Percentiles rank a stretch among this genome's conserved stretches.
Conservation (phyloP, 305 asterid genomes). For the Fraxinus paxiana region DNA sequence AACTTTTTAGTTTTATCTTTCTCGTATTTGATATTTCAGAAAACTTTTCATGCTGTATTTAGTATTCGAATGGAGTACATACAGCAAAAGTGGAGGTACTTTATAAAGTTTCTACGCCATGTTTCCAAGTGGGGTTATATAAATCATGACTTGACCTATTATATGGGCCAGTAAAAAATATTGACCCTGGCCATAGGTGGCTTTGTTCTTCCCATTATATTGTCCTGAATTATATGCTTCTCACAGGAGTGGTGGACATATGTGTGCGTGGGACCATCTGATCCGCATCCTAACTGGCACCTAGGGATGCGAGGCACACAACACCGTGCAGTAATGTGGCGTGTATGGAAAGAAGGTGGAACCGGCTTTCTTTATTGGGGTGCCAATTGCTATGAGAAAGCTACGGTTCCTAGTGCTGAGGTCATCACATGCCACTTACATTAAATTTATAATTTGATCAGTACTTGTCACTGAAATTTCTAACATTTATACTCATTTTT, state of each 20-base stretch:
- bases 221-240: slow-evolving; percentile 22
- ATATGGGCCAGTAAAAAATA: not conserved
- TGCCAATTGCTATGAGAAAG: slow-evolving; percentile 97
- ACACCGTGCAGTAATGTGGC: slow-evolving; percentile 99
- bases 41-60: not conserved
- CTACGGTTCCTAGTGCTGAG: slow-evolving; percentile 93
- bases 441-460: slow-evolving; percentile 1
- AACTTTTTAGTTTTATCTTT: not conserved
- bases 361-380: slow-evolving; percentile 98
- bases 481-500: slow-evolving; percentile 19
- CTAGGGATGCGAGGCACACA: slow-evolving; percentile 98
- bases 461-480: not conserved
- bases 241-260: slow-evolving; percentile 98
- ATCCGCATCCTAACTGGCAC: slow-evolving; percentile 99
- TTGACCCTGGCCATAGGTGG: not conserved
- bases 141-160: not conserved
- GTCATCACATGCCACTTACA: slow-evolving; percentile 34
- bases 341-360: slow-evolving; percentile 98
- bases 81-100: not conserved
- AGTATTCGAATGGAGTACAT: not conserved
- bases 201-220: not conserved
- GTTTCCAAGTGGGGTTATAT: not conserved
- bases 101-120: not conserved
- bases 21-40: not conserved
- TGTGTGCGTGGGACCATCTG: slow-evolving; percentile 96